Conservation (phyloP, 1,284 basidiomycete genomes). For the Polyporus tsugae region DNA sequence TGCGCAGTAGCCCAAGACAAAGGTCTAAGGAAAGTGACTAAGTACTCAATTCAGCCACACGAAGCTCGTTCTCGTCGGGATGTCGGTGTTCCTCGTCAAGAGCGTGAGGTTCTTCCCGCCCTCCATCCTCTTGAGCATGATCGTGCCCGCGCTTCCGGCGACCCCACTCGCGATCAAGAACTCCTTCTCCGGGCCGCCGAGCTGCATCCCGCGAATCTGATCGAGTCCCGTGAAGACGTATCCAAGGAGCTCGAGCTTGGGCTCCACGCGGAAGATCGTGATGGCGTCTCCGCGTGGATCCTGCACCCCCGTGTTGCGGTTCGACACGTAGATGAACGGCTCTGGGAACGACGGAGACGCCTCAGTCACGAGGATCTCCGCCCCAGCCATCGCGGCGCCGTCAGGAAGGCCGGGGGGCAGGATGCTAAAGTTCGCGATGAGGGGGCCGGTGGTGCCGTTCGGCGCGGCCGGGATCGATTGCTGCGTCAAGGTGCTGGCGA, state of each 20-base stretch:
- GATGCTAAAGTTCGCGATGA: constrained; percentile 64
- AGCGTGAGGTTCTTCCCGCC: constrained; percentile 59
- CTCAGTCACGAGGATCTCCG: constrained; percentile 51
- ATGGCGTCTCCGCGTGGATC: constrained; percentile 48
- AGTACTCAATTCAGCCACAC: constrained; percentile 47
- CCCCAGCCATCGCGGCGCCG: constrained; percentile 59
- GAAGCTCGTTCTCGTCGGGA: constrained; percentile 62
- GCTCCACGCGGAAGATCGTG: constrained; percentile 43
- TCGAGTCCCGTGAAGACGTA: constrained; percentile 71
- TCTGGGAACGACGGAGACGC: constrained; percentile 42
- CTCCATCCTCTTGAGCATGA: constrained; percentile 62
- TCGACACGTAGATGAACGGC: constrained; percentile 49
- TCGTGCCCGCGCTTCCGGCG: constrained; percentile 60
- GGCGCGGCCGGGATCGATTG: constrained; percentile 62
- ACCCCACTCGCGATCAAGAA: constrained; percentile 65
- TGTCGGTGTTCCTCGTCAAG: constrained; percentile 58
- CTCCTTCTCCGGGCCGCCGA: constrained; percentile 60
- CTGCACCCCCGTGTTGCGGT: constrained; percentile 48
- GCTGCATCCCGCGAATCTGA: constrained; percentile 69
- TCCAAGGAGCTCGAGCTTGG: constrained; percentile 47
- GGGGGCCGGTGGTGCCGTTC: constrained; percentile 48
- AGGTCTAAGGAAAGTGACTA: too few species aligned
- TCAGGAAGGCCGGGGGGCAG: constrained; percentile 58
- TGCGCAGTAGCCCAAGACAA: background rate
- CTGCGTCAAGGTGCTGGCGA: constrained; percentile 67